Evolutionary conservation across 2,329 filamentous ascomycete species (phyloP).

Genomic region (Fusarium humuli): DNA sequence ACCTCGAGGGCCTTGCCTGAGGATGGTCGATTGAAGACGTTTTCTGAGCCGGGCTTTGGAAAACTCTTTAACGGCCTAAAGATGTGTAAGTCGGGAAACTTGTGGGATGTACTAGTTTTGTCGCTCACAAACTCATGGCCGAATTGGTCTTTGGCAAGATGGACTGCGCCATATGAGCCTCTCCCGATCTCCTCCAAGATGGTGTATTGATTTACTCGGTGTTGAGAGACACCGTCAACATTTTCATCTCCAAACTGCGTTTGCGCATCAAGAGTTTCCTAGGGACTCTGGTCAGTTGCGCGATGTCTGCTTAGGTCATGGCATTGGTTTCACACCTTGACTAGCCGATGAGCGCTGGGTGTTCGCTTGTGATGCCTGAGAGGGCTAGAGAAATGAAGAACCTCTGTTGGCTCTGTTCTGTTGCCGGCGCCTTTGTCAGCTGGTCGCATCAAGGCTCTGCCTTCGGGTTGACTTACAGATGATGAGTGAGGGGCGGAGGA

Average conservation of each 20-base stretch:
- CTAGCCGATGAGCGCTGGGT: constrained; percentile 67
- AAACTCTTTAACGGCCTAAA: constrained; percentile 94
- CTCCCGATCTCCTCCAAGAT: constrained; percentile 97
- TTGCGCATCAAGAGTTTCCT: constrained; percentile 93
- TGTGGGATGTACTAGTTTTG: not conserved
- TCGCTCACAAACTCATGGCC: constrained; percentile 88
- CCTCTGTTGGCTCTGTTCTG: constrained; percentile 58
- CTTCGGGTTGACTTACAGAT: constrained; percentile 57
- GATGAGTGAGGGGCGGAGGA: constrained; percentile 52
- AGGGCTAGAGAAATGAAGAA: constrained; percentile 62
- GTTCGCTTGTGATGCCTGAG: constrained; percentile 69
- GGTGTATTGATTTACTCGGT: constrained; percentile 93
- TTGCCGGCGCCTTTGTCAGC: constrained; percentile 17
- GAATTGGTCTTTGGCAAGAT: constrained; percentile 89
- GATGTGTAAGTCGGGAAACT: constrained; percentile 25
- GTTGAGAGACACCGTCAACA: constrained; percentile 81
- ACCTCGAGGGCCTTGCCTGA: constrained; percentile 64
- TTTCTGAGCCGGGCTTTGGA: constrained; percentile 92
- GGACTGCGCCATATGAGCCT: constrained; percentile 94
- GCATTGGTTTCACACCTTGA: constrained; percentile 59
- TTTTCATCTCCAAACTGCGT: constrained; percentile 89
- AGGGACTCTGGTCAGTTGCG: constrained; percentile 25
- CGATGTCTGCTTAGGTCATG: not conserved
- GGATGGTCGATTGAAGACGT: constrained; percentile 88
- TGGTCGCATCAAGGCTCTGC: not conserved